Percentiles rank a stretch among this genome's conserved stretches.
Evolutionary conservation across 768 basidiomycete species (phyloP).

Genomic region (Collybiopsis confluens): DNA sequence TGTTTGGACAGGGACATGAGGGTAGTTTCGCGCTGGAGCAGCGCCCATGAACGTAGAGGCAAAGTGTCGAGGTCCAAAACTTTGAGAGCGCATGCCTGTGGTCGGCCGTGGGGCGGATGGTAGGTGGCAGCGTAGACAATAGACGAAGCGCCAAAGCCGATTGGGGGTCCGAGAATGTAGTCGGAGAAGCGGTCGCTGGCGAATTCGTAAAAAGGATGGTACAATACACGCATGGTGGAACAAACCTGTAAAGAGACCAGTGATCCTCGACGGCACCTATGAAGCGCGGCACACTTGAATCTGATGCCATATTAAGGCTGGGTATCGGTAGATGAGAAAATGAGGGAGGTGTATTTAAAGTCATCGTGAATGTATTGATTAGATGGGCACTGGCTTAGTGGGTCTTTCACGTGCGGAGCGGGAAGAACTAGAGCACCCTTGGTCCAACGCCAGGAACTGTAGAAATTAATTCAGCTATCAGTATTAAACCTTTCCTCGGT

Average conservation of each 20-base stretch:
- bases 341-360: constrained; percentile 4
- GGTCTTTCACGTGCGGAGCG: neutral
- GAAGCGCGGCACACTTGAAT: constrained; percentile 31
- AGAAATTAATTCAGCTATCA: no score
- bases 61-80: constrained; percentile 84
- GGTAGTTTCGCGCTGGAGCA: constrained; percentile 81
- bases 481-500: no score
- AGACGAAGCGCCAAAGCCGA: constrained; percentile 91
- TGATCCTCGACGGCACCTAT: constrained; percentile 84
- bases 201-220: constrained; percentile 6
- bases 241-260: constrained; percentile 76
- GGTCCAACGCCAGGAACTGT: no score
- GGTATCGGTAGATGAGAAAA: constrained; percentile 2
- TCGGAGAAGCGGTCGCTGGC: constrained; percentile 63
- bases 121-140: constrained; percentile 81
- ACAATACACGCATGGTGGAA: constrained; percentile 5
- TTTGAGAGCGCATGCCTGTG: constrained; percentile 75
- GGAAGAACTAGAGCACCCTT: neutral
- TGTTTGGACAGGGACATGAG: constrained; percentile 92
- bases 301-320: neutral
- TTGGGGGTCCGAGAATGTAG: constrained; percentile 72
- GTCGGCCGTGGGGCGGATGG: constrained; percentile 32
- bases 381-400: neutral
- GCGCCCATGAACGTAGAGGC: constrained; percentile 62
- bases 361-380: neutral